Percentiles rank a stretch among this genome's conserved stretches.
Evolutionary conservation across 164 flowering plant species (phyloP).

Genomic region (Tetrastigma voinierianum): DNA sequence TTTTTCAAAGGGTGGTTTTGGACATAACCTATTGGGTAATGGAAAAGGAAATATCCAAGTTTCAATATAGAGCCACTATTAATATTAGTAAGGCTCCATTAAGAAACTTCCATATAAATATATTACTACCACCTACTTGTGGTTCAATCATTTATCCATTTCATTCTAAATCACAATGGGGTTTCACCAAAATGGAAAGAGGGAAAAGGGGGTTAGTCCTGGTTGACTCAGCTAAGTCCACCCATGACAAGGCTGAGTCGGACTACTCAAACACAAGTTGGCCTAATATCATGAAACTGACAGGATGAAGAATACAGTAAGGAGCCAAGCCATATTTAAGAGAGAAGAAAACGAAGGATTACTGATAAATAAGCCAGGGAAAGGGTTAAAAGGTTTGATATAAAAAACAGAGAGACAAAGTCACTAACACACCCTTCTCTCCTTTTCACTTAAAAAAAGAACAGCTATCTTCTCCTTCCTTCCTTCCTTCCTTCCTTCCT

Average conservation of each 20-base stretch:
- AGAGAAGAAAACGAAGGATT: slow-evolving; percentile 5
- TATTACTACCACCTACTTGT: no score
- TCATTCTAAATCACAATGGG: no score
- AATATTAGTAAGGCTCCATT: no score
- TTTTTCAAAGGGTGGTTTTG: slow-evolving; percentile 3
- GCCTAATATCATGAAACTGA: slow-evolving; percentile 7
- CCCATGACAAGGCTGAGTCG: slow-evolving; percentile 10
- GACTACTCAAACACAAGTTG: slow-evolving; percentile 9
- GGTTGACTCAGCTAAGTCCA: slow-evolving; percentile 9
- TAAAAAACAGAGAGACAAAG: slow-evolving; percentile 21
- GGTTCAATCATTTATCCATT: no score
- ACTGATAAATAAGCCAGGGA: neutral
- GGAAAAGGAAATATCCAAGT: no score
- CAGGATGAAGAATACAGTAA: neutral
- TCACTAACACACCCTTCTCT: slow-evolving; percentile 21
- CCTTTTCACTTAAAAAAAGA: slow-evolving; percentile 26
- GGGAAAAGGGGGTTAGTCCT: neutral
- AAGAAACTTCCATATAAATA: no score
- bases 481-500: no score
- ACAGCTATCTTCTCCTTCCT: slow-evolving; percentile 20
- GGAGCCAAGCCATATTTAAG: neutral
- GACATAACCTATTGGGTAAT: neutral
- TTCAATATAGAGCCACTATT: no score
- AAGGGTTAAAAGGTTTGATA: slow-evolving; percentile 15
- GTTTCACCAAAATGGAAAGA: no score